phyloP scores from a whole-genome alignment of 176 grass and related monocot genomes.

The Poa pratensis region DNA sequence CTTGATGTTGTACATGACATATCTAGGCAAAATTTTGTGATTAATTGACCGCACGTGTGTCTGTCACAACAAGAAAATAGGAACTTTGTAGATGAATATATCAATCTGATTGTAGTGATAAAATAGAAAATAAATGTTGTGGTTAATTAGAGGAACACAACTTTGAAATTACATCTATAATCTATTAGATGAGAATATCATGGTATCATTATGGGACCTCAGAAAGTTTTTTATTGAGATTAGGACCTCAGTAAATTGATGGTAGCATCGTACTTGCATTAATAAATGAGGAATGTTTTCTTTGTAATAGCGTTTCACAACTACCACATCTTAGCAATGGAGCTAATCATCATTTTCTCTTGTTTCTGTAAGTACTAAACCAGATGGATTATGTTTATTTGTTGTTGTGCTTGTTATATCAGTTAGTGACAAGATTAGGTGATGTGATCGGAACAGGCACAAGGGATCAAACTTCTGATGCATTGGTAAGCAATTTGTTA shows the following conservation, averaged over 20 bases:
- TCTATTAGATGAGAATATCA: neutral
- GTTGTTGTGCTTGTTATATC: neutral
- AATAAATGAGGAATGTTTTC: neutral
- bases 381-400: slow-evolving; percentile 25
- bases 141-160: neutral
- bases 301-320: neutral
- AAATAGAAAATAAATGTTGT: neutral
- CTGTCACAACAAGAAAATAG: neutral
- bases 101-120: neutral
- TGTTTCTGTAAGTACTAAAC: slow-evolving; percentile 1
- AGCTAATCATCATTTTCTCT: neutral
- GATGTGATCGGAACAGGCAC: slow-evolving; percentile 63
- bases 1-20: neutral
- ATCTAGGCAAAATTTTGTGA: neutral
- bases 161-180: neutral
- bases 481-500: slow-evolving; percentile 45
- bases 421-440: slow-evolving; percentile 62
- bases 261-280: slow-evolving; percentile 4
- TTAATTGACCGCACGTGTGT: neutral
- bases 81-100: neutral
- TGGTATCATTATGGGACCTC: neutral
- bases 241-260: slow-evolving; percentile 15
- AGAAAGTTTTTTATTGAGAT: neutral
- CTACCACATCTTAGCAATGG: slow-evolving; percentile 16
- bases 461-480: slow-evolving; percentile 58